Conservation (phyloP, 257 asterid species). For the Fraxinus americana region DNA sequence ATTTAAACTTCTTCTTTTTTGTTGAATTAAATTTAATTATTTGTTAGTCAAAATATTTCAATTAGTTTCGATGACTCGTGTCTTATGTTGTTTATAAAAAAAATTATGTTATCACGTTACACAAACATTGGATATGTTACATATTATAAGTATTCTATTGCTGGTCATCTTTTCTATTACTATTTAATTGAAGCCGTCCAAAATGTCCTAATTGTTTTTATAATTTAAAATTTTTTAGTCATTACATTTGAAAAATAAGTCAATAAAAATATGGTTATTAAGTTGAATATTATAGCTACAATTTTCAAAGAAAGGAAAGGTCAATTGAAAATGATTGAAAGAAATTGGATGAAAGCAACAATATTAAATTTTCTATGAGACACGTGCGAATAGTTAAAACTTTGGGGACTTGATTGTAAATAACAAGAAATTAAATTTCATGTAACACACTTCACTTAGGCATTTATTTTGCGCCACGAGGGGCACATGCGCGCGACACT, state of each 20-base stretch:
- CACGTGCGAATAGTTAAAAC: neutral
- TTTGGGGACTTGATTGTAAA: slow-evolving; percentile 27
- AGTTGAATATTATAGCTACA: neutral
- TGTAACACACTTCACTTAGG: neutral
- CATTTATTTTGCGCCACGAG: slow-evolving; percentile 25
- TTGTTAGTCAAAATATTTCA: no score
- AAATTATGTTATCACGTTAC: neutral
- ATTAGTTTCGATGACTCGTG: neutral
- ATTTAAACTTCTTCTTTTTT: no score
- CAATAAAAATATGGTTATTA: neutral
- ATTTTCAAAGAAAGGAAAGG: neutral
- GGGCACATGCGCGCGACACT: slow-evolving; percentile 16
- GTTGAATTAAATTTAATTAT: neutral
- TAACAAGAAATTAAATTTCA: neutral
- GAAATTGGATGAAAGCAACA: neutral
- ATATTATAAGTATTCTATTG: no score
- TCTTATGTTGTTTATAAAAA: no score
- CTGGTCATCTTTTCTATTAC: neutral
- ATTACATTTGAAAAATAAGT: neutral
- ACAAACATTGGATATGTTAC: no score
- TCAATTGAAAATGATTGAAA: neutral
- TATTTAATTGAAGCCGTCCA: neutral
- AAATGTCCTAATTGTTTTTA: neutral
- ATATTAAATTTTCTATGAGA: neutral
- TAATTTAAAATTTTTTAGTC: neutral